Evolutionary conservation across 2,329 filamentous ascomycete genomes (phyloP).

Genomic region (Pyrenophora tritici-repentis): DNA sequence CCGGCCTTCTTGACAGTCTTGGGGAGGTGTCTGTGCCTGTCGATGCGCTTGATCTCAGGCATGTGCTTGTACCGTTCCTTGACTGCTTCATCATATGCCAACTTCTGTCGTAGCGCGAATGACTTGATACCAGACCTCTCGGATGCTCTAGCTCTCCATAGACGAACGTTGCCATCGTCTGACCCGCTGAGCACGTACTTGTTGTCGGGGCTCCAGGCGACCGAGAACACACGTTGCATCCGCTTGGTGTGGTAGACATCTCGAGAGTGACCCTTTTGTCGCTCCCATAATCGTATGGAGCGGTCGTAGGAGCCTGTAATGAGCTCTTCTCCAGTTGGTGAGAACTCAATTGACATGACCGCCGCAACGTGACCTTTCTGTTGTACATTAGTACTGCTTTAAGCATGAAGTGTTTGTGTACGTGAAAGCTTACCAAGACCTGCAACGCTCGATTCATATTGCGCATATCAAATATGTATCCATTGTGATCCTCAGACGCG

Average conservation of each 20-base stretch:
- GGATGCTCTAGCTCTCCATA: conserved; percentile 90
- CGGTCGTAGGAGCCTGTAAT: conserved; percentile 89
- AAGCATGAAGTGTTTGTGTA: background rate
- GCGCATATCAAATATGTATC: conserved; percentile 92
- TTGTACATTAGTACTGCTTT: background rate
- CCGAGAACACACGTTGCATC: conserved; percentile 92
- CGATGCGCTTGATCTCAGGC: conserved; percentile 92
- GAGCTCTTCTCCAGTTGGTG: conserved; percentile 90
- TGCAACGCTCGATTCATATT: conserved; percentile 87
- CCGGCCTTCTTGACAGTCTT: conserved; percentile 93
- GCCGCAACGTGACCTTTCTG: conserved; percentile 83
- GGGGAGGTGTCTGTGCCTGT: conserved; percentile 86
- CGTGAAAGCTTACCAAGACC: conserved; percentile 58
- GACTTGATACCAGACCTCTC: conserved; percentile 84
- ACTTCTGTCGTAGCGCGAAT: conserved; percentile 78
- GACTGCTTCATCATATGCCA: conserved; percentile 89
- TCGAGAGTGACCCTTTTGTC: conserved; percentile 78
- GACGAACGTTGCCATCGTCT: conserved; percentile 87
- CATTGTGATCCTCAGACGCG: conserved; percentile 92
- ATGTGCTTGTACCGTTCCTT: conserved; percentile 88
- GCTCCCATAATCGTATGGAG: conserved; percentile 83
- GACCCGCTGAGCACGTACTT: conserved; percentile 89
- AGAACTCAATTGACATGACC: conserved; percentile 96
- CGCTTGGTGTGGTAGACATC: conserved; percentile 98
- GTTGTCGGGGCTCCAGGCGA: conserved; percentile 83